Base-by-base conservation (phyloP, 495 filamentous ascomycete genomes). In the Baudoinia panamericana region DNA sequence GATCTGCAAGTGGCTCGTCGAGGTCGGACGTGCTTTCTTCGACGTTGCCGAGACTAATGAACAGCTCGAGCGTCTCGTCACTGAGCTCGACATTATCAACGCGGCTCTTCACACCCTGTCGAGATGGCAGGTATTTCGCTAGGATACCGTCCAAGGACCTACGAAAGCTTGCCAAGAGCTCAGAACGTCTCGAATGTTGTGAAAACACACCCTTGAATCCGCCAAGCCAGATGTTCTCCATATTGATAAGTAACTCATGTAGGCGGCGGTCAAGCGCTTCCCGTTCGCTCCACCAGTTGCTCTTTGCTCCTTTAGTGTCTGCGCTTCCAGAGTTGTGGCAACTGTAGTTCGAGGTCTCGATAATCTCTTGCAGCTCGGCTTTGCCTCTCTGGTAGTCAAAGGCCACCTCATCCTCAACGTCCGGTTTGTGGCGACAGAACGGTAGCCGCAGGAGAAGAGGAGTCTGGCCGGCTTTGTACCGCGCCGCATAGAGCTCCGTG, bases 171-270 rank as follows among this genome's bases (percentile, higher is more conserved):
- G 71, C 70, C 15, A 95, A 57, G 2, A 80, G 65, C 31, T 76
- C 67, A 4, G 67, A 58, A 22, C 75, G 66, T 20, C 70, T 68
- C 15, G 63, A 46, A 28, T 81, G 70, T 29, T 80, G 79, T 5
- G 82, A 87, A 56, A 97, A 92, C 0, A 97, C 76, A 16, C 86
- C 84, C 21, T 75, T 73, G 63, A 96, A 97, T 0, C 90, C 90
- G 28, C 88, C 88, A 17, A 97, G 75, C 90, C 90, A 97, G 26
- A 88, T 73, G 36, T 79, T 76, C 53, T 96, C 88, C 28, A 97
- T 84, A 42, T 82, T 88, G 19, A 74, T 64, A 18, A 96, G 68
- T 2, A 96, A 68, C 33, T 81, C 81, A 46, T 73, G 76, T 33
- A 97, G 62, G 3, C 81, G 76, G 12, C 64, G 57, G 56, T 97